phyloP scores from a whole-genome alignment of 2,329 filamentous ascomycete species.

The Ampelomyces quisqualis region DNA sequence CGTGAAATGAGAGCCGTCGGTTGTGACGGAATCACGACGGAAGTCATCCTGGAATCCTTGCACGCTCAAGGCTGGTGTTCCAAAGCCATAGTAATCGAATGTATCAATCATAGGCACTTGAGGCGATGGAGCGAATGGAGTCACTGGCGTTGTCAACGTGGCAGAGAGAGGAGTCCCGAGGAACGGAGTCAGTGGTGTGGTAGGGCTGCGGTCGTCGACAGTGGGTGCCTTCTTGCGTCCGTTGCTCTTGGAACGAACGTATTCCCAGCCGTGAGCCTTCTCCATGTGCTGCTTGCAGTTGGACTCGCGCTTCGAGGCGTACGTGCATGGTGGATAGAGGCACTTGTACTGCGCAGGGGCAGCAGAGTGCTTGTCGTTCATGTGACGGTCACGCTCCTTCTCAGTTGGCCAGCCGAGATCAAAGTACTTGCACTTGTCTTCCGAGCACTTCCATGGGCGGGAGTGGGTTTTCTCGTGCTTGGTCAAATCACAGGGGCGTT shows the following conservation, averaged over 20 bases:
- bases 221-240: slow-evolving; percentile 50
- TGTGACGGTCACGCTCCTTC: slow-evolving; percentile 93
- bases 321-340: slow-evolving; percentile 78
- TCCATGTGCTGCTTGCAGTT: slow-evolving; percentile 99
- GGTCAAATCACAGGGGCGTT: slow-evolving; percentile 92
- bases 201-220: slow-evolving; percentile 27
- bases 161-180: slow-evolving; percentile 40
- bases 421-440: slow-evolving; percentile 83
- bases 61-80: slow-evolving; percentile 35
- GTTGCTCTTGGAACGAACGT: slow-evolving; percentile 89
- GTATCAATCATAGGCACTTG: slow-evolving; percentile 42
- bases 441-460: slow-evolving; percentile 89
- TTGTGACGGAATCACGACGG: slow-evolving; percentile 42
- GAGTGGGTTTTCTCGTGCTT: slow-evolving; percentile 99
- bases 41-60: slow-evolving; percentile 36
- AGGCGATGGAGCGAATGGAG: slow-evolving; percentile 46
- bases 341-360: slow-evolving; percentile 82
- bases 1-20: slow-evolving; percentile 40
- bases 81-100: slow-evolving; percentile 36
- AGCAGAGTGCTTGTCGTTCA: slow-evolving; percentile 91
- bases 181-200: slow-evolving; percentile 41
- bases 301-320: slow-evolving; percentile 91
- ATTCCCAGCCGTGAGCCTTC: slow-evolving; percentile 89
- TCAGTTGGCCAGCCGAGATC: slow-evolving; percentile 92
- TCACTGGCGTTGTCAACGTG: slow-evolving; percentile 39